These are phyloP conservation scores for Thalassiosira profunda DNA, from an alignment of 108 stramenopile genomes.

Conservation along the genomic window DNA sequence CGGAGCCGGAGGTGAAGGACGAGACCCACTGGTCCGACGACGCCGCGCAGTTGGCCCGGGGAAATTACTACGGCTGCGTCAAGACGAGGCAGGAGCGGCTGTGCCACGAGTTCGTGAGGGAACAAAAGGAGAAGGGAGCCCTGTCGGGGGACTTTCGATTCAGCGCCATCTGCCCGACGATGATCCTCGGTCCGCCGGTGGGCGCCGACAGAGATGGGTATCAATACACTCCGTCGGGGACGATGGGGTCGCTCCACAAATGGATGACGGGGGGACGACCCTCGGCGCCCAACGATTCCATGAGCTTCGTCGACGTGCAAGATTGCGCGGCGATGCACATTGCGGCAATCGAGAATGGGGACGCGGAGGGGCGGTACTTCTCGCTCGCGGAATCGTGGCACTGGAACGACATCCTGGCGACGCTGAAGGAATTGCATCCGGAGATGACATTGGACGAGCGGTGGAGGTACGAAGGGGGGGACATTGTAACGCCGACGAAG, in stretches of 20 bases:
- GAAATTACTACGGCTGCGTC: conserved; percentile 34
- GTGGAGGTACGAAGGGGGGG: conserved; percentile 29
- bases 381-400: conserved; percentile 42
- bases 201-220: neutral
- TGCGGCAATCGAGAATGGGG: conserved; percentile 22
- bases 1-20: conserved; percentile 28
- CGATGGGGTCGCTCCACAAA: conserved; percentile 23
- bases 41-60: conserved; percentile 10
- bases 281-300: conserved; percentile 39
- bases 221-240: conserved; percentile 22
- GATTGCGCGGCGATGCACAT: conserved; percentile 47
- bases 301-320: conserved; percentile 37
- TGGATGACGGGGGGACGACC: conserved; percentile 16
- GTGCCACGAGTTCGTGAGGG: conserved; percentile 18
- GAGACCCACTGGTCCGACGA: conserved; percentile 38
- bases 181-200: conserved; percentile 30
- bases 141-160: conserved; percentile 10
- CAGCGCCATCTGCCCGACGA: conserved; percentile 26
- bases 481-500: conserved; percentile 30
- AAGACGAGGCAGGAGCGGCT: conserved; percentile 34
- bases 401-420: conserved; percentile 47
- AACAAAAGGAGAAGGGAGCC: neutral
- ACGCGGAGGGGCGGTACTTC: conserved; percentile 41
- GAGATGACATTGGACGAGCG: neutral
- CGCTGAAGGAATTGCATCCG: conserved; percentile 32